phyloP scores from a whole-genome alignment of 1,284 basidiomycete genomes.

The Mycena sp. region DNA sequence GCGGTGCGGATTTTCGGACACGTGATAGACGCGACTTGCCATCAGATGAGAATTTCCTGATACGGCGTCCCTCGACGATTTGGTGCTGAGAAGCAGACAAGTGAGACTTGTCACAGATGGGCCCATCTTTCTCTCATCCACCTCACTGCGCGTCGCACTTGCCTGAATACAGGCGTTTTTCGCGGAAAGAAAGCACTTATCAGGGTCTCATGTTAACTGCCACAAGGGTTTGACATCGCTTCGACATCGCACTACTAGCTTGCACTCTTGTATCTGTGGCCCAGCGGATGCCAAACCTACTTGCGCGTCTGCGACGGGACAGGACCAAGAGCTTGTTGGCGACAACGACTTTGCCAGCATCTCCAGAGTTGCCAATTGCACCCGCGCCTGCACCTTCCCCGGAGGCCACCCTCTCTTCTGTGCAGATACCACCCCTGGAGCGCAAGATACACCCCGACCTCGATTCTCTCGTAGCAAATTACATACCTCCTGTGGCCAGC shows the following conservation, averaged over 20 bases:
- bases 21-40: not conserved
- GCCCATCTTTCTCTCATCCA: constrained; percentile 8
- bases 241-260: not conserved
- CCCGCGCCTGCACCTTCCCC: not conserved
- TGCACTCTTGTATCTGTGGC: not conserved
- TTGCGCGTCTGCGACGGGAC: constrained; percentile 20
- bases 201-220: constrained; percentile 12
- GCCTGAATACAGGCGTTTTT: not conserved
- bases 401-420: not conserved
- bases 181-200: constrained; percentile 12
- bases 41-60: constrained; percentile 15
- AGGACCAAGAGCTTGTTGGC: constrained; percentile 18
- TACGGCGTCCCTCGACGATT: not conserved
- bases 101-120: not conserved
- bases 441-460: constrained; percentile 25
- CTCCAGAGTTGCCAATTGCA: not conserved
- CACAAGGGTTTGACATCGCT: constrained; percentile 2
- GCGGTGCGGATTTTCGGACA: not conserved
- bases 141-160: not conserved
- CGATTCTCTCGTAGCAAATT: constrained; percentile 23
- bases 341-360: not conserved
- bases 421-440: constrained; percentile 6
- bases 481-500: constrained; percentile 2
- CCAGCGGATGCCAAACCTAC: constrained; percentile 13
- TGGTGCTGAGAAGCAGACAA: constrained; percentile 8